A percentile compares a stretch with the other conserved stretches of the same genome.
These are phyloP conservation scores for Salvia splendens DNA, from an alignment of 257 asterid genomes.

Conservation along the genomic window DNA sequence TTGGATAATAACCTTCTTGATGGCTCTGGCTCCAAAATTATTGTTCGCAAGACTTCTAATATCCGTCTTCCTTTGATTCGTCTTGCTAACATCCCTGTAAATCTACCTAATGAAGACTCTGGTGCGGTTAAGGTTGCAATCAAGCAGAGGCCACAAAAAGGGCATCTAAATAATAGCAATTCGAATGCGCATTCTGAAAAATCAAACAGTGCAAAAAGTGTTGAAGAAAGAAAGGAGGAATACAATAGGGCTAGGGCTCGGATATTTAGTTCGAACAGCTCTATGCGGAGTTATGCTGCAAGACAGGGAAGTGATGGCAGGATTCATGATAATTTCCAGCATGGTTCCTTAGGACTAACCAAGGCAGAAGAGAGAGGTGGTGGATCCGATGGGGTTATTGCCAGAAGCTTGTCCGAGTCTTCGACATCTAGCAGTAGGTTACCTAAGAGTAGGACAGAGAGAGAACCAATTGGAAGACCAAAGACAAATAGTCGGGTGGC, in stretches of 20 bases:
- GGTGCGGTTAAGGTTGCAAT: slow-evolving; percentile 64
- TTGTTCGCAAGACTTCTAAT: slow-evolving; percentile 72
- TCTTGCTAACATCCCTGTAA: slow-evolving; percentile 67
- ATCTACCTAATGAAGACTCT: slow-evolving; percentile 55
- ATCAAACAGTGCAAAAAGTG: slow-evolving; percentile 76
- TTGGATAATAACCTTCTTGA: slow-evolving; percentile 84
- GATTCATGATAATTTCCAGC: slow-evolving; percentile 62
- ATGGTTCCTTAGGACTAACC: slow-evolving; percentile 45
- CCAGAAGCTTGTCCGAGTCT: slow-evolving; percentile 65
- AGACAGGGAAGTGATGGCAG: slow-evolving; percentile 66
- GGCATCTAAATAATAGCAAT: slow-evolving; percentile 44
- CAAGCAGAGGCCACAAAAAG: slow-evolving; percentile 97
- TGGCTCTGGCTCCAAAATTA: slow-evolving; percentile 90
- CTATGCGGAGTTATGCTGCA: slow-evolving; percentile 53
- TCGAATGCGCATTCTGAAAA: slow-evolving; percentile 52
- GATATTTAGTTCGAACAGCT: slow-evolving; percentile 76
- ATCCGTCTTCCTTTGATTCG: slow-evolving; percentile 74
- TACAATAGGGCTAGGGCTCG: slow-evolving; percentile 97
- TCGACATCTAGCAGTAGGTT: slow-evolving; percentile 70
- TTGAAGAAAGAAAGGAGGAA: slow-evolving; percentile 98
- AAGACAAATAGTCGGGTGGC: slow-evolving; percentile 79
- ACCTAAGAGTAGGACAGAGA: slow-evolving; percentile 75
- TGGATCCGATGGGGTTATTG: slow-evolving; percentile 51
- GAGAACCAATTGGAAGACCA: slow-evolving; percentile 68
- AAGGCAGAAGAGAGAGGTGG: slow-evolving; percentile 63